A percentile compares a stretch with the other conserved stretches of the same genome.
These are phyloP conservation scores for Neonectria hederae DNA, from an alignment of 2,329 filamentous ascomycete genomes.

Conservation along the genomic window DNA sequence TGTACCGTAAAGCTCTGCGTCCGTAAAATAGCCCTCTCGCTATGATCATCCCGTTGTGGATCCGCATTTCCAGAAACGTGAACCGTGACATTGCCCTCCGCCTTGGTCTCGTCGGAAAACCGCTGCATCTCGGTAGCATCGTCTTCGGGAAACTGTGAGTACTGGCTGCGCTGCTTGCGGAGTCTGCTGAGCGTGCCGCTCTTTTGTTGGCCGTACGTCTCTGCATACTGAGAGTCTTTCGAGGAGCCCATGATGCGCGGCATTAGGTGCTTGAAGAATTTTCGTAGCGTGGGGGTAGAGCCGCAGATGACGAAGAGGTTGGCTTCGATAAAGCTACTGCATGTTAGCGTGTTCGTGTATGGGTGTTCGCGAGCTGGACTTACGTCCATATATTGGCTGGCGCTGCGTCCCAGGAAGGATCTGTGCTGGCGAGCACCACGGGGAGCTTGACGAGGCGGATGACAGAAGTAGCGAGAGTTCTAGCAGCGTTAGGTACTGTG, in stretches of 20 bases:
- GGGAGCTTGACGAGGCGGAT: conserved; percentile 43
- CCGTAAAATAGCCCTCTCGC: conserved; percentile 42
- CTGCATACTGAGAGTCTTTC: conserved; percentile 1
- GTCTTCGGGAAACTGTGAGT: conserved; percentile 30
- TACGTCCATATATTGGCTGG: conserved; percentile 44
- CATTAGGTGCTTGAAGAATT: conserved; percentile 47
- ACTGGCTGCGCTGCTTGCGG: conserved; percentile 29
- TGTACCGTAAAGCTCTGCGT: conserved; percentile 37
- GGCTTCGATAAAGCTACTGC: conserved; percentile 47
- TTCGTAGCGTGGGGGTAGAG: conserved; percentile 50
- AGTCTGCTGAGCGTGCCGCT: conserved; percentile 22
- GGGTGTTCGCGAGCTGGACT: conserved; percentile 25
- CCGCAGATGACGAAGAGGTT: conserved; percentile 54
- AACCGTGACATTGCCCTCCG: conserved; percentile 14
- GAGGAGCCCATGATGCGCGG: conserved; percentile 40
- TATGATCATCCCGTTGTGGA: conserved; percentile 32
- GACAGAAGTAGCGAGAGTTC: conserved; percentile 47
- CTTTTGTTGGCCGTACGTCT: conserved; percentile 18
- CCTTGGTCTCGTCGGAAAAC: conserved; percentile 21
- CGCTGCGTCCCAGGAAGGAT: conserved; percentile 44
- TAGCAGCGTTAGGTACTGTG: conserved; percentile 21
- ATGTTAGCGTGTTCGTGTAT: not conserved
- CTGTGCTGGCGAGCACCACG: conserved; percentile 35
- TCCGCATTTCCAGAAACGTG: conserved; percentile 17
- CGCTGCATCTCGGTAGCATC: conserved; percentile 26